Percentiles rank a stretch among this genome's conserved stretches.
phyloP scores from a whole-genome alignment of 2,329 filamentous ascomycete species.

The Aspergillus amoenus region DNA sequence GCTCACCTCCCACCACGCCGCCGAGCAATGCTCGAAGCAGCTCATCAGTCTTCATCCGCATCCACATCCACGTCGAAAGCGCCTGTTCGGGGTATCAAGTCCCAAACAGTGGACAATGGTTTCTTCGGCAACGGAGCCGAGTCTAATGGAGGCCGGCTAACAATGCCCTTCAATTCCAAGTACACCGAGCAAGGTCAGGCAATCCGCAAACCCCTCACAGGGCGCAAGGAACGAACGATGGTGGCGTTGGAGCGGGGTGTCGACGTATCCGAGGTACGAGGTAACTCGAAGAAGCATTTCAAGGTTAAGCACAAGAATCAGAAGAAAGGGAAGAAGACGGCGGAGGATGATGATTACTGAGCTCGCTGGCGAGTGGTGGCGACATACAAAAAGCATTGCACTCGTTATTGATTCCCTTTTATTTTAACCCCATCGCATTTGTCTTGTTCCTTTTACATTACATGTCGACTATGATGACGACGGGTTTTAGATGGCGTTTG shows the following conservation, averaged over 20 bases:
- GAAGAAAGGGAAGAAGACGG: constrained; percentile 33
- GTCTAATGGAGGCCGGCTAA: constrained; percentile 64
- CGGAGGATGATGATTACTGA: constrained; percentile 30
- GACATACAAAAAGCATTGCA: constrained; percentile 9
- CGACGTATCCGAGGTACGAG: constrained; percentile 72
- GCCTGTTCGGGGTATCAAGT: constrained; percentile 67
- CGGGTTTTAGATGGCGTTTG: constrained; percentile 8
- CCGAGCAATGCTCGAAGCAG: constrained; percentile 50
- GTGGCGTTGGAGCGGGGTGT: constrained; percentile 80
- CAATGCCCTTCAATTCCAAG: constrained; percentile 83
- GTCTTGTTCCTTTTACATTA: not conserved
- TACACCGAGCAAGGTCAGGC: constrained; percentile 76
- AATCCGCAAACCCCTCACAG: constrained; percentile 74
- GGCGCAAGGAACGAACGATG: constrained; percentile 76
- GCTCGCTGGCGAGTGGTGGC: constrained; percentile 22
- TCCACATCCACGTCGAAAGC: constrained; percentile 25
- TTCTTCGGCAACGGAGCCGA: constrained; percentile 72
- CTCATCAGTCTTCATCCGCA: constrained; percentile 12
- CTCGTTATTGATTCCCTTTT: constrained; percentile 14
- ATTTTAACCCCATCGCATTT: not conserved
- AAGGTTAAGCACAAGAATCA: constrained; percentile 40
- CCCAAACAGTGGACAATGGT: constrained; percentile 74
- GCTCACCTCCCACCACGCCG: constrained; percentile 80
- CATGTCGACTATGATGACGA: constrained; percentile 8
- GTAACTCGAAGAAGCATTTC: constrained; percentile 77